These are phyloP conservation scores for Hymenoscyphus fraxineus DNA, from an alignment of 2,329 filamentous ascomycete genomes.

Conservation along the genomic window DNA sequence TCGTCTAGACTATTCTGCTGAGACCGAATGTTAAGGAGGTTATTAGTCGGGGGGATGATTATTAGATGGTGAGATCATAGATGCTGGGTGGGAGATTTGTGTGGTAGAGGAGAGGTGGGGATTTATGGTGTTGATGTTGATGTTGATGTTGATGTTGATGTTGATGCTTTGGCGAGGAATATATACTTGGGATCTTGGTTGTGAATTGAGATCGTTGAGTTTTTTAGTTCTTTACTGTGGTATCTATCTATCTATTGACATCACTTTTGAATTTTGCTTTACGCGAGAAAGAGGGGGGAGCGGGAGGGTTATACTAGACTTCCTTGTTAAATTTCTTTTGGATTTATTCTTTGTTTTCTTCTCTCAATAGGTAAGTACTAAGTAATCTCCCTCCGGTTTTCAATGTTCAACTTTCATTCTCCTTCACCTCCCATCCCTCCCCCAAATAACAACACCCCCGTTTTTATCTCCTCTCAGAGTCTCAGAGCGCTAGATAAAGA, in stretches of 20 bases:
- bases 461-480: too few relatives aligned
- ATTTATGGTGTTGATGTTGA: background rate
- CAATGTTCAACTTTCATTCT: too few relatives aligned
- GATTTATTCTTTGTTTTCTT: too few relatives aligned
- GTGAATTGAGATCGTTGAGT: background rate
- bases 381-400: too few relatives aligned
- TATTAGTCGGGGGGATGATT: constrained; percentile 81
- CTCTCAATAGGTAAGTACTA: too few relatives aligned
- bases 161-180: background rate
- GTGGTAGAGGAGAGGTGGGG: background rate
- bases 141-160: background rate
- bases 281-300: too few relatives aligned
- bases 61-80: constrained; percentile 44
- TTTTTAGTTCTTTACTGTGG: background rate
- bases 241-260: background rate
- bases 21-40: constrained; percentile 81
- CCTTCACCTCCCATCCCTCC: too few relatives aligned
- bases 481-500: too few relatives aligned
- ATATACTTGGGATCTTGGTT: background rate
- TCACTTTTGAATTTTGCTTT: too few relatives aligned
- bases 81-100: background rate
- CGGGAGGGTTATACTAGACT: too few relatives aligned
- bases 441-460: too few relatives aligned
- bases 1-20: constrained; percentile 74
- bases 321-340: too few relatives aligned